These are phyloP conservation scores for Aspergillus felis DNA, from an alignment of 2,329 filamentous ascomycete species.

Conservation along the genomic window DNA sequence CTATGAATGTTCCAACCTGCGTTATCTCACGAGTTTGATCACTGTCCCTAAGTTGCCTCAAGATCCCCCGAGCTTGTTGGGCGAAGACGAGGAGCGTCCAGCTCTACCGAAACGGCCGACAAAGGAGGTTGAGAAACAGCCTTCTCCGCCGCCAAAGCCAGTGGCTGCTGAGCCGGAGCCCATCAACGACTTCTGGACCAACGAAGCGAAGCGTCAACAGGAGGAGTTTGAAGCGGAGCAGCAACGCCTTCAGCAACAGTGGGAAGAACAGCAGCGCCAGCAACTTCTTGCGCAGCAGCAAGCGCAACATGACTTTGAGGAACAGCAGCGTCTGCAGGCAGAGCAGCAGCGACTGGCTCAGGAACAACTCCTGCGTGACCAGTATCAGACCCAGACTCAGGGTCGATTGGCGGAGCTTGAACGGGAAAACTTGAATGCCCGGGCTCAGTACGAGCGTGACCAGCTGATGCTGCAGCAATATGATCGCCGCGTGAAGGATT, in stretches of 20 bases:
- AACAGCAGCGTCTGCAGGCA: constrained; percentile 80
- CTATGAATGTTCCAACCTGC: constrained; percentile 96
- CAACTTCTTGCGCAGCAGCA: constrained; percentile 81
- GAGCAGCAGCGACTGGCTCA: constrained; percentile 90
- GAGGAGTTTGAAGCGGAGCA: constrained; percentile 95
- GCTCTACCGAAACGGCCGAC: constrained; percentile 73
- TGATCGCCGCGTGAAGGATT: constrained; percentile 85
- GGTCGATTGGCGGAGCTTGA: constrained; percentile 94
- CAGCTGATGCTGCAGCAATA: constrained; percentile 97
- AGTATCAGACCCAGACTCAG: constrained; percentile 90
- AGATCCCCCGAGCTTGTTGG: constrained; percentile 83
- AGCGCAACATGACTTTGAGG: constrained; percentile 92
- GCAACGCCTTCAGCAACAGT: constrained; percentile 78
- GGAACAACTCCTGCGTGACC: constrained; percentile 81
- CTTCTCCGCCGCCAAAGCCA: constrained; percentile 64
- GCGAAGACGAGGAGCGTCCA: constrained; percentile 79
- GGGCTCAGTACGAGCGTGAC: constrained; percentile 94
- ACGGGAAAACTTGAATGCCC: constrained; percentile 87
- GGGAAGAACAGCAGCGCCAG: constrained; percentile 72
- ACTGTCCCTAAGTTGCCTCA: constrained; percentile 93
- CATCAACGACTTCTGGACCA: constrained; percentile 98
- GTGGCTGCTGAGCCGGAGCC: constrained; percentile 77
- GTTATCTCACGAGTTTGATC: constrained; percentile 93
- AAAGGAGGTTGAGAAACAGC: constrained; percentile 65
- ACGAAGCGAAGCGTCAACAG: constrained; percentile 84